Conservation (phyloP, 345 rosid species). For the Rhodomyrtus tomentosa region DNA sequence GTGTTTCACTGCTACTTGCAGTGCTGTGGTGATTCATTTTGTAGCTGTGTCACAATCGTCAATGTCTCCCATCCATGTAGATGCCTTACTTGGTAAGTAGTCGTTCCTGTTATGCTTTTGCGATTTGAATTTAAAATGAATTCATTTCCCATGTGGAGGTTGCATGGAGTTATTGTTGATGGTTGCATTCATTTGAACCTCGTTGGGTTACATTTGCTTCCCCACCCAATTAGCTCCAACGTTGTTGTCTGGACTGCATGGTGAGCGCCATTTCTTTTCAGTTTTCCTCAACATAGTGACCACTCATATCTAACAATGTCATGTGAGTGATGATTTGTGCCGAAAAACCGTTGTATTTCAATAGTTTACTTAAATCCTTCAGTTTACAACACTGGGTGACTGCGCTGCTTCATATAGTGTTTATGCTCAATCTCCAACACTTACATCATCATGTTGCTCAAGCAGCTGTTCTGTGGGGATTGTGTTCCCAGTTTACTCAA, state of each 20-base stretch:
- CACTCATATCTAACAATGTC: neutral
- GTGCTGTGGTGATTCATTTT: neutral
- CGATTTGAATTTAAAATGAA: neutral
- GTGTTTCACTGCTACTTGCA: neutral
- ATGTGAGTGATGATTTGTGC: neutral
- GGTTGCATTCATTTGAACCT: slow-evolving; percentile 3
- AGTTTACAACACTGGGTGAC: neutral
- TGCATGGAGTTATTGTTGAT: neutral
- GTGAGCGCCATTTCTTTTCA: slow-evolving; percentile 13
- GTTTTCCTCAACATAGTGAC: neutral
- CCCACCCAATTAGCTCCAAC: slow-evolving; percentile 55
- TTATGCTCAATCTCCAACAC: neutral
- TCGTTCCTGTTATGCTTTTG: neutral
- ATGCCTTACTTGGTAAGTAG: neutral
- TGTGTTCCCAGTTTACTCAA: slow-evolving; percentile 75
- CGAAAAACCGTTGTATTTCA: neutral
- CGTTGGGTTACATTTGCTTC: slow-evolving; percentile 70
- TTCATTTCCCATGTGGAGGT: neutral
- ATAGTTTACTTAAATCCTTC: neutral
- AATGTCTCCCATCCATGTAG: neutral
- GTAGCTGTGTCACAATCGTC: neutral
- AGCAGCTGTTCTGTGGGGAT: slow-evolving; percentile 70
- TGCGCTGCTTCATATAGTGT: neutral
- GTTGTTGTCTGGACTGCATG: slow-evolving; percentile 73
- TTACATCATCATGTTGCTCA: neutral